These are phyloP conservation scores for Epithemia pelagica DNA, from an alignment of 108 stramenopile genomes.

Conservation along the genomic window DNA sequence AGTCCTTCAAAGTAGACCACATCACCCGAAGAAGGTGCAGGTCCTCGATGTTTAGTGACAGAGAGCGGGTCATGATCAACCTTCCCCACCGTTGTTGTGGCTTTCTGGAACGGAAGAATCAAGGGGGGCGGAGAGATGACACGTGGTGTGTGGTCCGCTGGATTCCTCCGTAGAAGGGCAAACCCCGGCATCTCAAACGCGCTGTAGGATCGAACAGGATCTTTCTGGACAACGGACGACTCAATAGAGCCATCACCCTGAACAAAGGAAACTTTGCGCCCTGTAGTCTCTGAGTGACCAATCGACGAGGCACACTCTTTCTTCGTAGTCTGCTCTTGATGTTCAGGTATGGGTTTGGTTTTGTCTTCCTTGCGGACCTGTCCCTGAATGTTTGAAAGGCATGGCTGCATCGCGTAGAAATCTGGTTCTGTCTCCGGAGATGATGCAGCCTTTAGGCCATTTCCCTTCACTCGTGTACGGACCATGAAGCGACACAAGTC, in stretches of 20 bases:
- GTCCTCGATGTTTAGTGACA: too few relatives aligned
- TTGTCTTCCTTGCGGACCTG: neutral
- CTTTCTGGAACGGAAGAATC: neutral
- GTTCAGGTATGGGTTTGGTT: neutral
- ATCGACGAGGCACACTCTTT: too few relatives aligned
- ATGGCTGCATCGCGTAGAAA: constrained; percentile 34
- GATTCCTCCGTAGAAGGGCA: neutral
- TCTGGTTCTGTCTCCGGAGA: constrained; percentile 37
- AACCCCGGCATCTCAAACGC: neutral
- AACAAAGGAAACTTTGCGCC: neutral
- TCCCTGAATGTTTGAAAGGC: neutral
- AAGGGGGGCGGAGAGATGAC: neutral
- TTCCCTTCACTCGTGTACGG: constrained; percentile 32
- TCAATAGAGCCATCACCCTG: neutral
- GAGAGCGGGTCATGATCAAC: neutral
- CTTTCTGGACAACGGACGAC: neutral
- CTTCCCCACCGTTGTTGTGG: neutral
- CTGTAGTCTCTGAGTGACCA: too few relatives aligned
- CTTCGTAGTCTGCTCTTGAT: neutral
- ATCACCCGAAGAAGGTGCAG: constrained; percentile 23
- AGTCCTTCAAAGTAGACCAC: constrained; percentile 53
- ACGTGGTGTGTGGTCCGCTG: neutral
- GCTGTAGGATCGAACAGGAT: neutral
- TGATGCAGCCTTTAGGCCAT: constrained; percentile 30
- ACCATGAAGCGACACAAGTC: constrained; percentile 35